Conservation (phyloP, 2,329 filamentous ascomycete genomes). For the Aspergillus sp. region DNA sequence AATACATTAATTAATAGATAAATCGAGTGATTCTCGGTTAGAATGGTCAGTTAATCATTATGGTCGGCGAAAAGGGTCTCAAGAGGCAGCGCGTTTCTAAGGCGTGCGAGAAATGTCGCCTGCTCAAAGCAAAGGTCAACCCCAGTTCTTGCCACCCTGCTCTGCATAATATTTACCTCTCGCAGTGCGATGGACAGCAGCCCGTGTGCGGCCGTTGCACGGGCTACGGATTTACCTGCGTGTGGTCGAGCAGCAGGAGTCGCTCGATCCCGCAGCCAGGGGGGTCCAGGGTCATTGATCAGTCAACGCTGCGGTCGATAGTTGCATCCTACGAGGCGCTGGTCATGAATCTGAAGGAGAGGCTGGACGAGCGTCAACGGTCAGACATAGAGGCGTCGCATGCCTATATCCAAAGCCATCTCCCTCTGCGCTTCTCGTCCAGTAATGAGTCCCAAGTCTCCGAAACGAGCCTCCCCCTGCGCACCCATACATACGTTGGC, state of each 20-base stretch:
- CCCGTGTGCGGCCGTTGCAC: constrained; percentile 28
- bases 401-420: neutral
- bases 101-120: constrained; percentile 25
- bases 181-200: constrained; percentile 29
- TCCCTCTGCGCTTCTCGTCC: neutral
- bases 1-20: too few relatives aligned
- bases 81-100: too few relatives aligned
- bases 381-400: too few relatives aligned
- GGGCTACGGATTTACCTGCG: constrained; percentile 29
- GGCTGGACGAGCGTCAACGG: too few relatives aligned
- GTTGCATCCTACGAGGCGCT: too few relatives aligned
- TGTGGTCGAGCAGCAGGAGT: constrained; percentile 19
- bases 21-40: too few relatives aligned
- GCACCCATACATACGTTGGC: constrained; percentile 32
- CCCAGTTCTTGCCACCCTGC: neutral
- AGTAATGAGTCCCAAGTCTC: neutral
- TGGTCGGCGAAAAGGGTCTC: too few relatives aligned
- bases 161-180: neutral
- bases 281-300: neutral
- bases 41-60: too few relatives aligned
- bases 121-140: constrained; percentile 25
- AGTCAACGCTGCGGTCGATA: neutral
- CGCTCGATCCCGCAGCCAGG: neutral
- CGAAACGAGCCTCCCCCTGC: neutral
- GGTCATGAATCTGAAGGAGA: too few relatives aligned